A percentile compares a stretch with the other conserved stretches of the same genome.
These are phyloP conservation scores for Arthrocladium fulminans DNA, from an alignment of 2,329 filamentous ascomycete species.

Conservation along the genomic window DNA sequence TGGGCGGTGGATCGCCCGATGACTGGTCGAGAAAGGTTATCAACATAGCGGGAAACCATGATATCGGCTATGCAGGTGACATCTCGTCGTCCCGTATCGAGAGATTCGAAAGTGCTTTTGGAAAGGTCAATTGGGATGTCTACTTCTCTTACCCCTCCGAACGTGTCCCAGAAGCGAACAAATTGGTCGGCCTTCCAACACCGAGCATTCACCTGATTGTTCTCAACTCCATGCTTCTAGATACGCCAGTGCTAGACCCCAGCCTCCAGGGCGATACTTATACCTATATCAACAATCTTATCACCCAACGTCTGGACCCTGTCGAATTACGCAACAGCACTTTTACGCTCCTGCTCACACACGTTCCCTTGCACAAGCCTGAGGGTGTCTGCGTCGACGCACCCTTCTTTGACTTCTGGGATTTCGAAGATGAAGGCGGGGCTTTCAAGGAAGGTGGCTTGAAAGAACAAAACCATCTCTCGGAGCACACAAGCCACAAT, in stretches of 20 bases:
- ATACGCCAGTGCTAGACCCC: constrained; percentile 62
- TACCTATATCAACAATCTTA: constrained; percentile 55
- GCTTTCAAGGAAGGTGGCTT: constrained; percentile 41
- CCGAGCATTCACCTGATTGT: constrained; percentile 70
- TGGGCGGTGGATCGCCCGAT: constrained; percentile 37
- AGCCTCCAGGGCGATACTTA: constrained; percentile 69
- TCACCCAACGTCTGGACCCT: constrained; percentile 46
- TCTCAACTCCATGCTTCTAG: constrained; percentile 88
- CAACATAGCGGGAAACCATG: constrained; percentile 89
- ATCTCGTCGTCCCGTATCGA: constrained; percentile 64
- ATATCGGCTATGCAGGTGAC: constrained; percentile 92
- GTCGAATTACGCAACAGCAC: constrained; percentile 49
- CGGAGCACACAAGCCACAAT: constrained; percentile 54
- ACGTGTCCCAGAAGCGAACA: constrained; percentile 11
- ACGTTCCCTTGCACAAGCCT: constrained; percentile 81
- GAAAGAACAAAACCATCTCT: constrained; percentile 86
- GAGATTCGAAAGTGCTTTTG: constrained; percentile 78
- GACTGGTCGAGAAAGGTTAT: constrained; percentile 70
- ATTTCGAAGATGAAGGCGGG: constrained; percentile 42
- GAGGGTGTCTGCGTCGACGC: constrained; percentile 73
- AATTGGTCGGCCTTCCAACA: constrained; percentile 8
- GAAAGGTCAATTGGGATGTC: constrained; percentile 83
- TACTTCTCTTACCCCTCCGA: constrained; percentile 54
- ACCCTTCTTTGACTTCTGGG: constrained; percentile 74
- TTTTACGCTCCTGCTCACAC: constrained; percentile 79